A percentile compares a stretch with the other conserved stretches of the same genome.
phyloP scores from a whole-genome alignment of 371 early-diverging fungal species.

The Saksenaea oblongispora region DNA sequence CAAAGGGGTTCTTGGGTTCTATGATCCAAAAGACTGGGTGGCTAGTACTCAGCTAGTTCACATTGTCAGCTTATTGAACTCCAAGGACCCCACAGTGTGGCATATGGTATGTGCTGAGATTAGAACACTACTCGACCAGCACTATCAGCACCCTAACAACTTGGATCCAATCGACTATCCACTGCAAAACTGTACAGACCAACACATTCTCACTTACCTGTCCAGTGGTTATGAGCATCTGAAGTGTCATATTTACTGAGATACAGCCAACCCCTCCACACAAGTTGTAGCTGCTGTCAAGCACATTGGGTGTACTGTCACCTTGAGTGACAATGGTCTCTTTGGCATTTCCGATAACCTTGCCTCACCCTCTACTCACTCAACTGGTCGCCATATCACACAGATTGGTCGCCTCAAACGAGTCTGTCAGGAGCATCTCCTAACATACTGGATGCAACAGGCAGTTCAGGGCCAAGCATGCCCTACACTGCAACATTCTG shows the following conservation, averaged over 20 bases:
- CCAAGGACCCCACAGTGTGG: neutral
- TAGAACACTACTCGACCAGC: neutral
- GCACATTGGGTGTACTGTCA: neutral
- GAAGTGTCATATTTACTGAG: neutral
- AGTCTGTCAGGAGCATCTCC: neutral
- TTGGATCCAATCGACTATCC: neutral
- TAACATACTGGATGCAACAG: neutral
- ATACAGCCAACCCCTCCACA: neutral
- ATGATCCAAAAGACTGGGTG: neutral
- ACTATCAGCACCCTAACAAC: neutral
- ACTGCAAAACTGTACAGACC: neutral
- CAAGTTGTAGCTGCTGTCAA: neutral
- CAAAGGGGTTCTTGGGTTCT: neutral
- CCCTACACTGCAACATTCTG: neutral
- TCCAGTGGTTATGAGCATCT: constrained; percentile 1
- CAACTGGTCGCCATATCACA: neutral
- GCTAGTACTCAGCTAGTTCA: neutral
- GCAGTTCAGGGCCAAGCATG: neutral
- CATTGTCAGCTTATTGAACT: neutral
- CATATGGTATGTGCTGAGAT: neutral
- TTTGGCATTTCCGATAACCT: neutral
- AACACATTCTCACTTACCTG: neutral
- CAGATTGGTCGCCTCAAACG: neutral
- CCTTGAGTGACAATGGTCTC: neutral
- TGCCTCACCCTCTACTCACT: neutral